Percentiles rank a stretch among this genome's conserved stretches.
Conservation (phyloP, 139 green algal species). For the Spirogloea muscicola region DNA sequence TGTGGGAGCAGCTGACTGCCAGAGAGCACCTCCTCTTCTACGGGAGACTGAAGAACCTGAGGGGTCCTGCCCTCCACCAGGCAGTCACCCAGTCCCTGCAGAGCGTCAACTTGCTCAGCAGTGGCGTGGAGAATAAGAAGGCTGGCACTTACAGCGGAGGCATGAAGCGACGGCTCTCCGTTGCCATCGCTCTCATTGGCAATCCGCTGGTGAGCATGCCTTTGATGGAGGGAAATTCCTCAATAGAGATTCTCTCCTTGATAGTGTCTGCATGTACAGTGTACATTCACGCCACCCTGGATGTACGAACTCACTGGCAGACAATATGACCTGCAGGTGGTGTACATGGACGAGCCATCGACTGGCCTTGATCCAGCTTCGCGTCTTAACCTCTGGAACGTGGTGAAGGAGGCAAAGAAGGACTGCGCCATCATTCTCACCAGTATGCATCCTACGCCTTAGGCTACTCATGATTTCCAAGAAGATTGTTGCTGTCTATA, state of each 20-base stretch:
- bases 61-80: conserved; percentile 12
- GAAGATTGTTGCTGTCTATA: too few relatives aligned
- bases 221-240: neutral
- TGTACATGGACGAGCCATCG: conserved; percentile 88
- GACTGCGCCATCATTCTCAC: conserved; percentile 79
- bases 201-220: conserved; percentile 8
- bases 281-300: neutral
- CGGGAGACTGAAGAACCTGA: conserved; percentile 75
- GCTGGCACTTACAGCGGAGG: conserved; percentile 54
- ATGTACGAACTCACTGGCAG: neutral
- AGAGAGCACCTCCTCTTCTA: conserved; percentile 90
- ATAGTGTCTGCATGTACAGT: neutral
- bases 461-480: too few relatives aligned
- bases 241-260: neutral
- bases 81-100: conserved; percentile 36
- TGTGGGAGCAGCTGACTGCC: conserved; percentile 85
- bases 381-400: conserved; percentile 66
- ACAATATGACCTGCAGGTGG: conserved; percentile 49
- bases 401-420: conserved; percentile 60
- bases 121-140: conserved; percentile 26
- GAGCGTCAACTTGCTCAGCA: conserved; percentile 31
- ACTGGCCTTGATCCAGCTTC: conserved; percentile 79
- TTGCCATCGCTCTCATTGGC: conserved; percentile 72
- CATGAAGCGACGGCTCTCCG: conserved; percentile 55
- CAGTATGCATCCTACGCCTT: too few relatives aligned